These are phyloP conservation scores for Mollisia scopiformis DNA, from an alignment of 2,329 filamentous ascomycete genomes.

Conservation along the genomic window DNA sequence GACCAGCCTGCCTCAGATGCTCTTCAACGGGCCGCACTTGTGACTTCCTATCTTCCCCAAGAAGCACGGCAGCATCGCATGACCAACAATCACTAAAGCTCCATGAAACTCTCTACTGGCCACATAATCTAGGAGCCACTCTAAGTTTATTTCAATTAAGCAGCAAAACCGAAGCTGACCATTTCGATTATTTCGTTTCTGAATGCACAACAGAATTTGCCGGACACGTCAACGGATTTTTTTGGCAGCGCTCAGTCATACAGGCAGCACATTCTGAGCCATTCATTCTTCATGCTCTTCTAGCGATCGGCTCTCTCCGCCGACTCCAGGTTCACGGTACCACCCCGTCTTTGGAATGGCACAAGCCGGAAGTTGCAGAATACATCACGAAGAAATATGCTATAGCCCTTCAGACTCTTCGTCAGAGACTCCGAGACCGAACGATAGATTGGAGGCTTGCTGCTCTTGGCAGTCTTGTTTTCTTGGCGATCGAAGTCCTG, in stretches of 20 bases:
- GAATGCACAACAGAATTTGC: conserved; percentile 13
- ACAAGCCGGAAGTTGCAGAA: conserved; percentile 35
- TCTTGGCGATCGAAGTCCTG: conserved; percentile 18
- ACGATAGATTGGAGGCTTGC: conserved; percentile 9
- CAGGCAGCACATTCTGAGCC: conserved; percentile 13
- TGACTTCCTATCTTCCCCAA: conserved; percentile 7
- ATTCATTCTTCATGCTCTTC: conserved; percentile 13
- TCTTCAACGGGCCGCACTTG: conserved; percentile 22
- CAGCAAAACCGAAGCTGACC: background rate
- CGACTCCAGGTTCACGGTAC: conserved; percentile 24
- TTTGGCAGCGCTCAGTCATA: conserved; percentile 15
- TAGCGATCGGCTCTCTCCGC: conserved; percentile 12
- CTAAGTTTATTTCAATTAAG: background rate
- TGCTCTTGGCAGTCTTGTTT: conserved; percentile 15
- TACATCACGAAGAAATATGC: conserved; percentile 29
- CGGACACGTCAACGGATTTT: background rate
- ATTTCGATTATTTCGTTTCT: conserved; percentile 17
- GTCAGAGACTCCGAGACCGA: background rate
- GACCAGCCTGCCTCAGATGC: conserved; percentile 18
- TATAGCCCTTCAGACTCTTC: conserved; percentile 23
- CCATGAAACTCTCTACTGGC: background rate
- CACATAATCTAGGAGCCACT: background rate
- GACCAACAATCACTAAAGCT: background rate
- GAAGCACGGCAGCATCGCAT: background rate
- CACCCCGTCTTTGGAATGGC: background rate